Evolutionary conservation across 2,329 filamentous ascomycete genomes (phyloP), one percentile per base, ranked within the genome.

Genomic region (Sporothrix brasiliensis): DNA sequence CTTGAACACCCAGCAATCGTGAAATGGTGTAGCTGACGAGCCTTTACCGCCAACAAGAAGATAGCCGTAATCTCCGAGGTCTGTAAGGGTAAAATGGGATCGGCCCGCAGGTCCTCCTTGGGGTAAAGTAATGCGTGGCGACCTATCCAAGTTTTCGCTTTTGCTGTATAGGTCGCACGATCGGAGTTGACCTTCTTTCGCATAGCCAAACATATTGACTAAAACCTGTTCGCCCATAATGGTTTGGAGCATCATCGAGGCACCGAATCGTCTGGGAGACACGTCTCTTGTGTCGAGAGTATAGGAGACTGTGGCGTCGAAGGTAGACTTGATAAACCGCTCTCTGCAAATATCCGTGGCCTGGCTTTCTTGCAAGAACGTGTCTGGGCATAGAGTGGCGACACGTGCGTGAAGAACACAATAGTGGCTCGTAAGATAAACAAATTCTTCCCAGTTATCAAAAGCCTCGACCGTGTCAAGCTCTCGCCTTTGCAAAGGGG

Each of bases 371-470:
- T 5, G 10, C 34, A 2, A 19, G 3, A 14, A 21, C n/a, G 4
- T 19, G 21, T 39, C 41, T 24, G 6, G 30, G 30, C 2, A 53
- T 11, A 4, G 16, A 16, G 9, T 21, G 1, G 9, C 53, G 39
- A 73, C 87, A 54, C 81, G 84, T 16, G 92, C 92, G 67, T 88
- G 83, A 10, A 97, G 83, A 56, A 97, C 80, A 75, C 94, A 91
- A 79, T 97, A 97, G 79, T 97, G 94, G 47, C 89, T 89, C 2
- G 87, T 88, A 78, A 96, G 97, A 0, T 97, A 82, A 2, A 91
- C 89, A 77, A 97, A 93, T 76, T 97, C 94, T 79, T 98, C 94
- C 93, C 93, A 97, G 79, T 97, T 94, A 78, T 98, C 94, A 77
- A 98, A 97, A 0, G 91, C 88, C 76, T 97, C 94, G 19, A 93